phyloP scores from a whole-genome alignment of 345 rosid genomes.

The Eucalyptus marginata region DNA sequence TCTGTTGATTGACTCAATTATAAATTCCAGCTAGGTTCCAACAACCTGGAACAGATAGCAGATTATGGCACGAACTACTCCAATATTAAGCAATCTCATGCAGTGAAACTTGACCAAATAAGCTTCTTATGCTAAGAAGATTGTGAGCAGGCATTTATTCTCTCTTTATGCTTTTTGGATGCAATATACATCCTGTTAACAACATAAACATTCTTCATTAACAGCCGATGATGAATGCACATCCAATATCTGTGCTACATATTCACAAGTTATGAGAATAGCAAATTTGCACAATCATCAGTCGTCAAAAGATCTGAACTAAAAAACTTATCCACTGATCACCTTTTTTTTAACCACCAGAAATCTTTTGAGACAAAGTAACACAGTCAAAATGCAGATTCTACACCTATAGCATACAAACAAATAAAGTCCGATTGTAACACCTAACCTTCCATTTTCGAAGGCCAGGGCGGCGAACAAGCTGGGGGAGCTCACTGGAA shows the following conservation, averaged over 20 bases:
- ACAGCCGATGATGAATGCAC: neutral
- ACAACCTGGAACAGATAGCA: neutral
- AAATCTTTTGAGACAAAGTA: neutral
- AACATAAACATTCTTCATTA: neutral
- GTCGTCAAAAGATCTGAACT: neutral
- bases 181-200: neutral
- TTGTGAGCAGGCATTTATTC: neutral
- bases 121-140: neutral
- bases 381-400: neutral
- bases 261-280: neutral
- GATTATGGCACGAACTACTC: neutral
- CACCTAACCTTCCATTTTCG: conserved; percentile 78
- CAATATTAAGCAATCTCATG: neutral
- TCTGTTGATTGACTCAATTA: neutral
- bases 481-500: conserved; percentile 66
- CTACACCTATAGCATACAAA: neutral
- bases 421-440: neutral
- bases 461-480: conserved; percentile 75
- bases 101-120: neutral
- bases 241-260: neutral
- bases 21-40: neutral
- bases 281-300: neutral
- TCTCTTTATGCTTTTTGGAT: neutral
- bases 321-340: neutral
- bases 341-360: neutral